A percentile compares a stretch with the other conserved stretches of the same genome.
Evolutionary conservation across 352 stramenopile species (phyloP).

Genomic region (Vaucheria bursata): DNA sequence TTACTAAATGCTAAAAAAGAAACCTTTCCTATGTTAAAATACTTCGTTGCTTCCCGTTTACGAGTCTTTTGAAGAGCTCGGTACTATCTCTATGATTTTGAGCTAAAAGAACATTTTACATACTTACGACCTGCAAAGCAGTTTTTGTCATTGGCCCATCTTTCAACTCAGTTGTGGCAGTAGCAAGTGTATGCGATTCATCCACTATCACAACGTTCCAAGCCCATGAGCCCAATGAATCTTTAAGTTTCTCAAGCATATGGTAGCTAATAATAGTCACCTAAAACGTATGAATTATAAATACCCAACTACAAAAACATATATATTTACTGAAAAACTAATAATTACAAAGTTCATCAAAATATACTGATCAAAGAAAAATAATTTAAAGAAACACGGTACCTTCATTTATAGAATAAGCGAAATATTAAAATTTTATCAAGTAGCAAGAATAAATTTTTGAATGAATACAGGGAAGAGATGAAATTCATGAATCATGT

Average conservation of each 20-base stretch:
- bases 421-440: background rate
- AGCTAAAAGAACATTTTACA: too few species aligned
- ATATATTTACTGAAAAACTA: background rate
- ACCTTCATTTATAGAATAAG: background rate
- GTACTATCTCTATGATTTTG: too few species aligned
- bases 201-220: constrained; percentile 32
- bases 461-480: too few species aligned
- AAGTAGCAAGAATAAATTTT: background rate
- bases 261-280: constrained; percentile 41
- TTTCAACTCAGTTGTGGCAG: constrained; percentile 5
- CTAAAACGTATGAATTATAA: background rate
- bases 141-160: constrained; percentile 13
- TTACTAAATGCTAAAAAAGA: too few species aligned
- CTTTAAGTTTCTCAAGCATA: constrained; percentile 24
- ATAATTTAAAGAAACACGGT: background rate
- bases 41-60: too few species aligned
- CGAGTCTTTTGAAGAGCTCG: too few species aligned
- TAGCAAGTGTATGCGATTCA: constrained; percentile 38
- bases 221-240: background rate
- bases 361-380: background rate
- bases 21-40: too few species aligned
- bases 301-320: background rate
- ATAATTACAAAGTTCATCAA: background rate
- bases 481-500: too few species aligned
- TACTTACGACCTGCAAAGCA: constrained; percentile 11